Conservation (phyloP, 371 early-diverging fungal genomes). For the Apophysomyces ossiformis region DNA sequence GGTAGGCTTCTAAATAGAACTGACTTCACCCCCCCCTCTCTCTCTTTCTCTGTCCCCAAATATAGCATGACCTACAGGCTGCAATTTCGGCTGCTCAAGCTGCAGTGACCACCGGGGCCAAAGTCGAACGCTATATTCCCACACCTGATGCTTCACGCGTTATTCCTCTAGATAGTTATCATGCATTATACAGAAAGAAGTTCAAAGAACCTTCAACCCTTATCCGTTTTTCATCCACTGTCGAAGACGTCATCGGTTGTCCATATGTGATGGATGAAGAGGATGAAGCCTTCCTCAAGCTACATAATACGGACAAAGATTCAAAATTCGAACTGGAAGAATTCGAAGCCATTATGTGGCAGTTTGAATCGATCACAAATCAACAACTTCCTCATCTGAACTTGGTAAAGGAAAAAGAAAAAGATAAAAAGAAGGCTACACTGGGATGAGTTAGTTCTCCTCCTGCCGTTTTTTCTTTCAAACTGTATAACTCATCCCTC, state of each 20-base stretch:
- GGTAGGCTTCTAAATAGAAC: slow-evolving; percentile 16
- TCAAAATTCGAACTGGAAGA: slow-evolving; percentile 59
- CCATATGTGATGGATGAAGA: slow-evolving; percentile 89
- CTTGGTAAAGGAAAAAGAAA: slow-evolving; percentile 36
- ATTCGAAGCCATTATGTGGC: slow-evolving; percentile 84
- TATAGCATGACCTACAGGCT: slow-evolving; percentile 89
- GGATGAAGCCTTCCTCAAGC: slow-evolving; percentile 76
- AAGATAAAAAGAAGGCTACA: not conserved
- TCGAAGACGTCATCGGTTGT: slow-evolving; percentile 88
- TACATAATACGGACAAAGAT: slow-evolving; percentile 43
- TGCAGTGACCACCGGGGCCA: slow-evolving; percentile 65
- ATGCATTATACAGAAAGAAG: slow-evolving; percentile 66
- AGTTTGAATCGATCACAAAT: slow-evolving; percentile 67
- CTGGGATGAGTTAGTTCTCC: slow-evolving; percentile 21
- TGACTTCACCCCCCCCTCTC: not conserved
- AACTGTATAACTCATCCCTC: not conserved
- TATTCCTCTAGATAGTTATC: slow-evolving; percentile 63
- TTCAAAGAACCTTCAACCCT: slow-evolving; percentile 76
- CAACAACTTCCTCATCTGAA: slow-evolving; percentile 63
- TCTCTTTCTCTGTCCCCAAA: slow-evolving; percentile 55
- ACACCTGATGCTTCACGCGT: slow-evolving; percentile 90
- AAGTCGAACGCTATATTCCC: slow-evolving; percentile 80
- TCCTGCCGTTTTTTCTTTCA: slow-evolving; percentile 9
- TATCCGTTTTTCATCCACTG: slow-evolving; percentile 83
- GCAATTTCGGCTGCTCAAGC: slow-evolving; percentile 84